Evolutionary conservation across 1,284 basidiomycete species (phyloP), one percentile per base, ranked within the genome.

Genomic region (Austroboletus rostrupii): DNA sequence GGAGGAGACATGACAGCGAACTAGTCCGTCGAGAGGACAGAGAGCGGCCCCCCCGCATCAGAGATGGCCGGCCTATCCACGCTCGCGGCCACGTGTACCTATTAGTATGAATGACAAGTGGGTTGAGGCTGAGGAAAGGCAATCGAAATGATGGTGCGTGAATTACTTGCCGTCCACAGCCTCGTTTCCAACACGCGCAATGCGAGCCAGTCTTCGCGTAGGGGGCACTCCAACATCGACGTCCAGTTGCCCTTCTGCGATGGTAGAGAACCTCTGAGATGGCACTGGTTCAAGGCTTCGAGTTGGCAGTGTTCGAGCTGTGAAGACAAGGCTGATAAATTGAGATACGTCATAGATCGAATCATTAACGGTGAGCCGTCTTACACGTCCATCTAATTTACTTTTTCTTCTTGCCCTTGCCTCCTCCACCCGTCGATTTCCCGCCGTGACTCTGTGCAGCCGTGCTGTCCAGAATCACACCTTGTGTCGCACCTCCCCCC

Each of bases 401-500:
- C 64, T 72, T 77, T 62, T 74, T 78, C 67, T 74, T 78, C 69
- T 73, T 79, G 29, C 74, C 72, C 62, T 80, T 83, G 45, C 61
- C 64, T 43, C 65, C 63, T 38, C 70, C 70, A 42, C 69, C 64
- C 35, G 70, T 66, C 29, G 66, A 58, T 33, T 70, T 68, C 46
- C 64, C 69, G 19, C 65, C 54, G 36, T 66, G 66, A 57, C 66
- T 67, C 35, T 70, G 68, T 17, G 57, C 50, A 29, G 61, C 42
- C 5, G 51, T 47, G 5, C 56, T 61, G 32, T 71, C 70, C 48
- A 75, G 64, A 55, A 73, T 64, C 44, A 63, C 55, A 29, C 85
- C 85, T 64, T 87, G 85, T n/a, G 82, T 85, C 23, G 84, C 83
- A 31, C 81, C 79, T 47, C 80, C 75, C 10, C 73, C 37, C 37